A percentile compares a stretch with the other conserved stretches of the same genome.
Evolutionary conservation across 768 basidiomycete species (phyloP).

Genomic region (Pleurotus cornucopiae): DNA sequence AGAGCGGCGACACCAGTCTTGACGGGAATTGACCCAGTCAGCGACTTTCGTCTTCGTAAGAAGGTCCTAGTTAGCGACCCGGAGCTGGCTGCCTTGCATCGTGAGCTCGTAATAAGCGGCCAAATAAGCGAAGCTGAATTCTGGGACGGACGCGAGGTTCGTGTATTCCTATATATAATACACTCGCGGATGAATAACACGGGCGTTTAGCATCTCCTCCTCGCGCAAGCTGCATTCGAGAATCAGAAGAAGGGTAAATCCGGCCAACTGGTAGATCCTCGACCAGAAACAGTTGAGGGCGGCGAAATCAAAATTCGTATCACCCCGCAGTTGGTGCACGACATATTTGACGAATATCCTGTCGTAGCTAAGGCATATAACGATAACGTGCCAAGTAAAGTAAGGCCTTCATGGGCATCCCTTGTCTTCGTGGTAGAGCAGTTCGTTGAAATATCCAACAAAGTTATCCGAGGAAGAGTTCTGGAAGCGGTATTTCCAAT

Average conservation of each 20-base stretch:
- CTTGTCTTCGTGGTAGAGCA: conserved; percentile 8
- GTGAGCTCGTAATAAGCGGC: conserved; percentile 80
- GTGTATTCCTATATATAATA: conserved; percentile 13
- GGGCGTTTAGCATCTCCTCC: conserved; percentile 59
- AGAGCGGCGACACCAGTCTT: conserved; percentile 49
- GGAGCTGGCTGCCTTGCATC: conserved; percentile 77
- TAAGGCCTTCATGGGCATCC: conserved; percentile 24
- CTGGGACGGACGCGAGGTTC: conserved; percentile 94
- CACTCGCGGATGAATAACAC: conserved; percentile 14
- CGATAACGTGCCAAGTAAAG: conserved; percentile 89
- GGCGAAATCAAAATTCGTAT: conserved; percentile 88
- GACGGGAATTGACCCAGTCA: conserved; percentile 52
- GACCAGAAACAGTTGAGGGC: conserved; percentile 77
- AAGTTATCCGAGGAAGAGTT: conserved; percentile 90
- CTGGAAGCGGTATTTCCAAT: conserved; percentile 97
- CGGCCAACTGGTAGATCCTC: conserved; percentile 83
- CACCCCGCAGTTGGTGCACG: conserved; percentile 87
- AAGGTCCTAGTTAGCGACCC: conserved; percentile 75
- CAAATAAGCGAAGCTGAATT: conserved; percentile 92
- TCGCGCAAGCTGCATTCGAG: conserved; percentile 72
- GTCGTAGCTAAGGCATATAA: conserved; percentile 89
- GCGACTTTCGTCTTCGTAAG: conserved; percentile 73
- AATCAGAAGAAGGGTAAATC: conserved; percentile 77
- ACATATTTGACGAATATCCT: conserved; percentile 98
- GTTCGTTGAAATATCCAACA: not conserved